Base-by-base conservation (phyloP, 805 yeast species). In the Yarrowia porcina region DNA sequence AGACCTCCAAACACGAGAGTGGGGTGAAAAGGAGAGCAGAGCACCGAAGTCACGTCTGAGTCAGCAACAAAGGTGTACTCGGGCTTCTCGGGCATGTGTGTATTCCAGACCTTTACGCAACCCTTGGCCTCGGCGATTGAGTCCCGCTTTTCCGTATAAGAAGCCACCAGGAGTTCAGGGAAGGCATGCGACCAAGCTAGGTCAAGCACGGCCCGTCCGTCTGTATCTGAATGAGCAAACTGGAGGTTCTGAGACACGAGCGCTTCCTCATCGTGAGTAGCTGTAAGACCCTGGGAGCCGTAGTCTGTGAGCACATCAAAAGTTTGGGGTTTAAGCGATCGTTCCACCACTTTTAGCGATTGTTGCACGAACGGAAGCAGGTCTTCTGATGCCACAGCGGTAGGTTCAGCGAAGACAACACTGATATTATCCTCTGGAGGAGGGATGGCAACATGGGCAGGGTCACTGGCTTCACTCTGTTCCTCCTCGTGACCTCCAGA, bases 1-100 rank as follows among this genome's bases (percentile, higher is more conserved):
- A 80, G 73, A 0, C 85, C 82, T 3, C 82, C 87, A 45, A 79
- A 74, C 9, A 81, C 69, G 28, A 76, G 72, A 28, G 73, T 71
- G 4, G 78, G 72, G 45, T 74, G 72, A 25, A 70, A 68, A 12
- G 74, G 74, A 27, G 83, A 82, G 2, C 66, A 50, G n/a, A 75
- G 66, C 13, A 83, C 75, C 28, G 63, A 42, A 9, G 61, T 56
- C 30, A 56, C 61, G 7, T 75, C 73, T 17, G 82, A 73, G n/a
- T 77, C 72, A 45, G 80, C 74, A 23, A 73, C 72, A 20, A 84
- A 72, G 49, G 75, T 75, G 68, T 73, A 79, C 67, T 79, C 85
- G 1, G 79, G 77, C 9, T 65, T 27, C 18, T 63, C 64, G 13
- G 64, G 66, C 33, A 69, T 64, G 38, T 74, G 73, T 25, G 70